These are phyloP conservation scores for Yamadazyma nakazawae DNA, from an alignment of 805 yeast genomes.

Conservation along the genomic window DNA sequence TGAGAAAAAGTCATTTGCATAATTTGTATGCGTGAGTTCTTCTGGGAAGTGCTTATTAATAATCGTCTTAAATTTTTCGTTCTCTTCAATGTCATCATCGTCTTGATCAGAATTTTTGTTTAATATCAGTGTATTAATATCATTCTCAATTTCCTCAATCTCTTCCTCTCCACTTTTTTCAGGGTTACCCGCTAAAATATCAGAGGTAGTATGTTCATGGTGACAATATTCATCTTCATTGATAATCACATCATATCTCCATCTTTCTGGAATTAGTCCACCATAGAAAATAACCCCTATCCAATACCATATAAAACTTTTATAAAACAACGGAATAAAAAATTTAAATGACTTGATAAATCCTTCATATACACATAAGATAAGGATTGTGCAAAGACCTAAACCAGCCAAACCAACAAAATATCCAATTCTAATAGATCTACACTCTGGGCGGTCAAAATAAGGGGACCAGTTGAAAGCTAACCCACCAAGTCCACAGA, in stretches of 20 bases:
- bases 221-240: conserved; percentile 37
- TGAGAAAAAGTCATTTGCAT: conserved; percentile 43
- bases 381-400: conserved; percentile 66
- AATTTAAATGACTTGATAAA: conserved; percentile 47
- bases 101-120: conserved; percentile 3
- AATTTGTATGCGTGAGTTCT: conserved; percentile 31
- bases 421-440: conserved; percentile 75
- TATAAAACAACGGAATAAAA: conserved; percentile 63
- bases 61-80: conserved; percentile 25
- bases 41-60: conserved; percentile 37
- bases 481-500: conserved; percentile 71
- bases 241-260: conserved; percentile 65
- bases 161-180: conserved; percentile 41
- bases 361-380: conserved; percentile 56
- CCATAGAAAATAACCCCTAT: conserved; percentile 87
- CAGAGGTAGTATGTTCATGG: conserved; percentile 25
- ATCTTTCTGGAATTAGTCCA: conserved; percentile 83
- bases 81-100: conserved; percentile 11
- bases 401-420: conserved; percentile 74
- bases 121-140: conserved; percentile 10
- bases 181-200: conserved; percentile 30
- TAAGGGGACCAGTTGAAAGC: conserved; percentile 86
- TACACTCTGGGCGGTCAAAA: conserved; percentile 83
- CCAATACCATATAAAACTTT: conserved; percentile 71
- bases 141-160: conserved; percentile 25